Evolutionary conservation across 768 basidiomycete genomes (phyloP), one percentile per base, ranked within the genome.

Genomic region (Phylloporus sp.): DNA sequence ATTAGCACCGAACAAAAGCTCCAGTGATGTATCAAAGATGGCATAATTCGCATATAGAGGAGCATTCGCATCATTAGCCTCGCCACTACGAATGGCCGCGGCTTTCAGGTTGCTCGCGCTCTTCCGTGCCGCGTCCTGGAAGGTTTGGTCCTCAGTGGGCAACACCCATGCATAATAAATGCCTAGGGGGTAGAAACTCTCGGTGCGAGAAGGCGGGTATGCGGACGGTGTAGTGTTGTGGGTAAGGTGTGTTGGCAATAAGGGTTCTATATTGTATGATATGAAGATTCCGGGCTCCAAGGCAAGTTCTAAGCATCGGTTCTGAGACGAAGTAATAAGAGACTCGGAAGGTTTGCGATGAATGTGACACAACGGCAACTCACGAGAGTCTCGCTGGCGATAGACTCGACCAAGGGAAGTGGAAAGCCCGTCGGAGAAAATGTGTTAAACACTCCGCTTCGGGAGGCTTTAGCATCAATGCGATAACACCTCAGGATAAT

Each of bases 1-100:
- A 45, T 81, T 78, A 1, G 55, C 58, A 0, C 80, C 82, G 52
- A 78, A 85, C 28, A 85, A 62, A 5, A 60, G 35, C 24, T 67
- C 58, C 28, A 82, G 34, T 0, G 79, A 74, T 11, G 80, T 82
- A 50, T 74, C 74, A 47, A 59, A 70, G 1, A 79, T 68, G 2
- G 81, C 80, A 55, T 81, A 82, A 58, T 85, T 85, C 8, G 73
- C 69, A 56, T 86, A 84, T 23, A 72, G 39, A 4, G 76, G 56
- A 6, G 70, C 74, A 22, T 70, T 59, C 8, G 55, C 60, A 10
- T 73, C 49, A 43, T 69, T 60, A 13, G 5, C 27, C 59, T 80
- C 77, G 10, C 78, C 81, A 23, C 73, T 71, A 22, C 59, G 59
- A 6, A 72, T 55, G 4, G 77, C 78, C 15, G 71, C 64, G 11